Base-by-base conservation (phyloP, 1,139 yeast species). In the Citeromyces siamensis region DNA sequence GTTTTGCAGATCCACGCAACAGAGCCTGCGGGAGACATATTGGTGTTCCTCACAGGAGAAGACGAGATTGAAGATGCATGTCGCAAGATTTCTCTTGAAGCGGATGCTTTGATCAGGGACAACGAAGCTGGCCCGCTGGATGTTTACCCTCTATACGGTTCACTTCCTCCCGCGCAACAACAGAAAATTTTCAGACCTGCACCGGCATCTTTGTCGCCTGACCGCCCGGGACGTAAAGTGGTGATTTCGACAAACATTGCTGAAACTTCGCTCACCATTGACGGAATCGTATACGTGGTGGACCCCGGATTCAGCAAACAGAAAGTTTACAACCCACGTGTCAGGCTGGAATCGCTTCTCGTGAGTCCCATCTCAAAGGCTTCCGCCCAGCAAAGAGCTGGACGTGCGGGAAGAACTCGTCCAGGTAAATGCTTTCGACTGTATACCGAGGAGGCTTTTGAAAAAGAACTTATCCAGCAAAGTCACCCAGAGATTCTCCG, bases 351-450 rank as follows among this genome's bases (percentile, higher is more conserved):
- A 57, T 86, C 96, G 1, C 66, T 90, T 48, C 68, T 90, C 39
- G 97, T 90, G 5, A 84, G 95, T 6, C 98, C 98, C 34, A 88
- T 90, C 44, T 88, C 97, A 12, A 90, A 86, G 59, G 98, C 98
- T 0, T 78, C 94, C 38, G 95, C 98, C 1, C 96, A 88, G 59
- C 98, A 90, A 60, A 75, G 98, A 62, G 97, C 98, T 22, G 98
- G 98, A 71, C 86, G 98, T 73, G 98, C 98, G 40, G 98, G 98
- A 66, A 93, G 98, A 74, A 90, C 98, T 5, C 74, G 95, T 53
- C 97, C 98, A 6, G 98, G 98, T 55, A 90, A 90, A 58, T 88
- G 97, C 60, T 90, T 88, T 71, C 71, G 98, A 52, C 68, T 90
- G 40, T 90, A 90, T 60, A 90, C 98, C 1, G 97, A 90, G 55